phyloP scores from a whole-genome alignment of 1,139 yeast species.

The Trichomonascaceae sp. region DNA sequence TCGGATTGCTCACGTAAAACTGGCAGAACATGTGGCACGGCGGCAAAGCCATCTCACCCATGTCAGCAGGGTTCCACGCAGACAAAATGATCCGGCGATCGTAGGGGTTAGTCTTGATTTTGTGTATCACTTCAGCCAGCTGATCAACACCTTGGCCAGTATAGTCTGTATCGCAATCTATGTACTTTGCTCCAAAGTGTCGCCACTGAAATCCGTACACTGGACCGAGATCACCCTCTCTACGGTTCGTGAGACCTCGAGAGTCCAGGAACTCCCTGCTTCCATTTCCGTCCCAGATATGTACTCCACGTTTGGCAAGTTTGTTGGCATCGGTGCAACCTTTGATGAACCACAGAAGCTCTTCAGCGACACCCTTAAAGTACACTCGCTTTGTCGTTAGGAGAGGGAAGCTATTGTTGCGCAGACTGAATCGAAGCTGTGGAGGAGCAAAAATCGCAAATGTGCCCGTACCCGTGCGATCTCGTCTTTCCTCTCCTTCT shows the following conservation, averaged over 20 bases:
- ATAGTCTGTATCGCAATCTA: conserved; percentile 77
- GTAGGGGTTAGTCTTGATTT: conserved; percentile 76
- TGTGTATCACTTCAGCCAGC: conserved; percentile 62
- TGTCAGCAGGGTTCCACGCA: conserved; percentile 98
- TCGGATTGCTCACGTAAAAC: conserved; percentile 77
- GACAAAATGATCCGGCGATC: conserved; percentile 89
- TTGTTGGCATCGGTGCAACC: conserved; percentile 84
- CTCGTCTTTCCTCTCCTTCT: conserved; percentile 84
- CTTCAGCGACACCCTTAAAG: conserved; percentile 78
- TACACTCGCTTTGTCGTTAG: conserved; percentile 89
- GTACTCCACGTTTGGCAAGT: conserved; percentile 70
- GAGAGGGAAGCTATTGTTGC: conserved; percentile 66
- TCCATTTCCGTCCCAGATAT: conserved; percentile 99
- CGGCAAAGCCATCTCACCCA: conserved; percentile 87
- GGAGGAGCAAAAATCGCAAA: conserved; percentile 88
- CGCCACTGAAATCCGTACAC: conserved; percentile 99
- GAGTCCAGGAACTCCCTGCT: conserved; percentile 80
- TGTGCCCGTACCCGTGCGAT: conserved; percentile 97
- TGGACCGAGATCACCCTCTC: conserved; percentile 95
- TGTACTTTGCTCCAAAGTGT: conserved; percentile 90
- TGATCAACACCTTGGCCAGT: conserved; percentile 86
- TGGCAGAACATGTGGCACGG: conserved; percentile 97
- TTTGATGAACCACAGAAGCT: conserved; percentile 80
- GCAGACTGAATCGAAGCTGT: conserved; percentile 69
- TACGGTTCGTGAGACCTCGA: conserved; percentile 63